Evolutionary conservation across 164 flowering plant genomes (phyloP).

Genomic region (Stephania japonica): DNA sequence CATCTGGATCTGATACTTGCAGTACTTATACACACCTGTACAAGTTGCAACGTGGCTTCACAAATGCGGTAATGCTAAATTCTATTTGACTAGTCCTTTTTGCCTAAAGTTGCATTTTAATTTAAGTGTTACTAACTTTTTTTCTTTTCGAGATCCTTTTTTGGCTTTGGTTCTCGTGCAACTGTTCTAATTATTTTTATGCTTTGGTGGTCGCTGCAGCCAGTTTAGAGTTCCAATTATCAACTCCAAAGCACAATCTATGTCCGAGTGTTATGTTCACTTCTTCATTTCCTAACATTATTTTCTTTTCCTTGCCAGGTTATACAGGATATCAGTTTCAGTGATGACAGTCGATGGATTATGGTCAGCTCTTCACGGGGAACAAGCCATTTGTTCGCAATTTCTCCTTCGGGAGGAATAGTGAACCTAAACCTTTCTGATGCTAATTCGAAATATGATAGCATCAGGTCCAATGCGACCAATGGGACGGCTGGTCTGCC

Average conservation of each 20-base stretch:
- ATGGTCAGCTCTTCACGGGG: slow-evolving; percentile 76
- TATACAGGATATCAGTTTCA: slow-evolving; percentile 79
- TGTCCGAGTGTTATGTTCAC: background rate
- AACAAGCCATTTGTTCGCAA: slow-evolving; percentile 70
- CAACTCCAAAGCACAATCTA: background rate
- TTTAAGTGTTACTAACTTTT: background rate
- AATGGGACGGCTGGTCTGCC: slow-evolving; percentile 24
- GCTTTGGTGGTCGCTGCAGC: background rate
- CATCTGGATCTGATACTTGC: slow-evolving; percentile 33
- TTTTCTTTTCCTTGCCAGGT: slow-evolving; percentile 33
- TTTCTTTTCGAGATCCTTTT: background rate
- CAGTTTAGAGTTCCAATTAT: background rate
- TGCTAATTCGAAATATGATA: slow-evolving; percentile 15
- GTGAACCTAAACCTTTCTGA: slow-evolving; percentile 32
- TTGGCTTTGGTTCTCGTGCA: background rate
- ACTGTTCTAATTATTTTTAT: background rate
- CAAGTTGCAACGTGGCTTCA: slow-evolving; percentile 73
- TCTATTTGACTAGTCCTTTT: background rate
- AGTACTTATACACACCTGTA: slow-evolving; percentile 55
- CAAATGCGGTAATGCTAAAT: slow-evolving; percentile 61
- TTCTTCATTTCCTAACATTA: background rate
- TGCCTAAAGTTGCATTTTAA: background rate
- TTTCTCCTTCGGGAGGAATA: slow-evolving; percentile 51
- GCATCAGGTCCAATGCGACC: slow-evolving; percentile 21
- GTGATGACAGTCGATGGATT: slow-evolving; percentile 70